Evolutionary conservation across 352 stramenopile genomes (phyloP), one percentile per base, ranked within the genome.

Genomic region (Pythium oligandrum): DNA sequence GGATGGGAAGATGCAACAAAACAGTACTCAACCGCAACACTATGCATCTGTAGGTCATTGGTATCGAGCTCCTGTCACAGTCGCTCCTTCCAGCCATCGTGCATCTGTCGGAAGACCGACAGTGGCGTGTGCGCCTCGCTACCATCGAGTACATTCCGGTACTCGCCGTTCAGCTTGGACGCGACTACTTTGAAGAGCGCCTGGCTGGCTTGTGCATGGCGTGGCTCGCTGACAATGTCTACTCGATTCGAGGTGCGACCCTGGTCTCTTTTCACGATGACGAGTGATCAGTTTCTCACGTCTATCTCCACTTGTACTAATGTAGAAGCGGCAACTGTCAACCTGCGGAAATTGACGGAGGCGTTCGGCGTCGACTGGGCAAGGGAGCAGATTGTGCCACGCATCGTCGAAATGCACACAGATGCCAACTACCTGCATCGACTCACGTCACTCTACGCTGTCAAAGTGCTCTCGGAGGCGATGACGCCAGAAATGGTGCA

Each of bases 111-210:
- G 91, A 99, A 79, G 97, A 99, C 77, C 80, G 85, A n/a, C 98
- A 99, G 70, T 99, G 97, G 97, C 83, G 96, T 57, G 97, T 99
- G 61, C 89, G 97, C 39, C 73, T 98, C 10, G 96, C 95, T 17
- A 98, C 99, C 66, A 99, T 99, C 73, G 86, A 99, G 67, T 97
- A 98, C 71, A 98, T 98, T 55, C 97, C 97, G 39, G 72, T 98
- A 43, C 68, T 99, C 38, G 97, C 95, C 3, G 88, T 92, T 55
- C 93, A 99, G 55, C 75, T 99, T 12, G 97, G 96, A 11, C 80
- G 79, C 49, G 78, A 96, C 17, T 98, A 99, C 75, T 99, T 99
- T 56, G 92, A 96, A 59, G 93, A 98, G 52, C 85, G 96, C 44
- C 67, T 99, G n/a, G 73, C 86, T 4, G 78, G 85, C 33, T 78